These are phyloP conservation scores for Plasmodium coatneyi DNA, from an alignment of 169 alveolate species.

Conservation along the genomic window DNA sequence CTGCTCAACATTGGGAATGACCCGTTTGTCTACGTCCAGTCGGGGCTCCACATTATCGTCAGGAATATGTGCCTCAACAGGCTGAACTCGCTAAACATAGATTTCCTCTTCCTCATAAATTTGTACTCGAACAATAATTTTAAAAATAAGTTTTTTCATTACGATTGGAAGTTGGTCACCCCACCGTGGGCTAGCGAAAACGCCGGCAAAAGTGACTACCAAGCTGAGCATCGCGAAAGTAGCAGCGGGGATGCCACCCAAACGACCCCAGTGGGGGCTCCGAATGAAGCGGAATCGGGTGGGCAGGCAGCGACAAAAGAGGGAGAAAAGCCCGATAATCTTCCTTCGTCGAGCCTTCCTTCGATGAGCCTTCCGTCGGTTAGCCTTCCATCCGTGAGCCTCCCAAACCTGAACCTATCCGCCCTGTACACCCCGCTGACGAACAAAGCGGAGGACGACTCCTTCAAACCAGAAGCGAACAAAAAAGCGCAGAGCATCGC, in stretches of 20 bases:
- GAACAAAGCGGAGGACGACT: slow-evolving; percentile 8
- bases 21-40: slow-evolving; percentile 10
- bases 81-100: slow-evolving; percentile 43
- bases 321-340: background rate
- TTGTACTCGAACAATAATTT: slow-evolving; percentile 65
- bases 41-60: slow-evolving; percentile 51
- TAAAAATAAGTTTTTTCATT: slow-evolving; percentile 59
- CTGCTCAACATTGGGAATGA: slow-evolving; percentile 12
- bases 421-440: background rate
- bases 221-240: background rate
- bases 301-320: background rate
- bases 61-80: slow-evolving; percentile 49
- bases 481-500: slow-evolving; percentile 3
- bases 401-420: background rate
- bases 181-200: background rate
- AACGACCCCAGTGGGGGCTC: background rate
- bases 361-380: background rate
- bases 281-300: background rate
- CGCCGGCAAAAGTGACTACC: background rate
- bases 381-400: background rate
- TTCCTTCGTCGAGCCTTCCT: background rate
- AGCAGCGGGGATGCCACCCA: background rate
- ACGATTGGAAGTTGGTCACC: background rate
- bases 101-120: slow-evolving; percentile 58
- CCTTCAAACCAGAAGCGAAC: slow-evolving; percentile 15